A percentile compares a stretch with the other conserved stretches of the same genome.
Evolutionary conservation across 768 basidiomycete genomes (phyloP).

Genomic region (Psilocybe cyanescens): DNA sequence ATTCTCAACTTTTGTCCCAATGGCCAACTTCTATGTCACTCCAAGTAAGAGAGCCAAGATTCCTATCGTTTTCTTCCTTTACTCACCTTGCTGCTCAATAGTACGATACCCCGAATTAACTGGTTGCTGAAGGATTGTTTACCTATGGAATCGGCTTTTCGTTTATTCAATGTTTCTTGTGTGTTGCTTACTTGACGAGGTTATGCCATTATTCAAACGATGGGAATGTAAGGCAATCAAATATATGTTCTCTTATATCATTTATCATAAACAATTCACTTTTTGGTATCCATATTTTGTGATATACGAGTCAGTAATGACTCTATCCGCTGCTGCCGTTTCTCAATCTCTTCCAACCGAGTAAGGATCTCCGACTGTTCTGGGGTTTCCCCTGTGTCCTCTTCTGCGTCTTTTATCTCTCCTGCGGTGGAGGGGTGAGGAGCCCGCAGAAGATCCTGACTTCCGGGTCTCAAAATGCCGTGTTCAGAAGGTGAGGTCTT

Average conservation of each 20-base stretch:
- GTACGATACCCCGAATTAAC: slow-evolving; percentile 10
- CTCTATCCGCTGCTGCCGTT: slow-evolving; percentile 52
- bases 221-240: background rate
- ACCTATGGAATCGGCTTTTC: too few relatives aligned
- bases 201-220: too few relatives aligned
- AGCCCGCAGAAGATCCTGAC: slow-evolving; percentile 16
- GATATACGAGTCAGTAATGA: slow-evolving; percentile 42
- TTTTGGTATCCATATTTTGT: slow-evolving; percentile 22
- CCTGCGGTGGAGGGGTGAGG: slow-evolving; percentile 14
- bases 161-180: too few relatives aligned
- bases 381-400: slow-evolving; percentile 18
- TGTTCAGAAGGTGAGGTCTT: slow-evolving; percentile 13
- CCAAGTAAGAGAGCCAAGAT: slow-evolving; percentile 40
- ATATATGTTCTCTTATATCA: background rate
- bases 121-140: background rate
- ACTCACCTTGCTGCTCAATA: background rate
- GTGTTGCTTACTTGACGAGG: too few relatives aligned
- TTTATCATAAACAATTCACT: slow-evolving; percentile 1
- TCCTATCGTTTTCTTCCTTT: background rate
- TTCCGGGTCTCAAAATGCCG: slow-evolving; percentile 14
- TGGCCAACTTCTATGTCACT: slow-evolving; percentile 74
- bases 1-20: slow-evolving; percentile 50
- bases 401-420: slow-evolving; percentile 23
- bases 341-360: slow-evolving; percentile 29
- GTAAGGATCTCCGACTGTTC: slow-evolving; percentile 17